Percentiles rank a stretch among this genome's conserved stretches.
Evolutionary conservation across 2,329 filamentous ascomycete species (phyloP).

Genomic region (Fusarium sp.): DNA sequence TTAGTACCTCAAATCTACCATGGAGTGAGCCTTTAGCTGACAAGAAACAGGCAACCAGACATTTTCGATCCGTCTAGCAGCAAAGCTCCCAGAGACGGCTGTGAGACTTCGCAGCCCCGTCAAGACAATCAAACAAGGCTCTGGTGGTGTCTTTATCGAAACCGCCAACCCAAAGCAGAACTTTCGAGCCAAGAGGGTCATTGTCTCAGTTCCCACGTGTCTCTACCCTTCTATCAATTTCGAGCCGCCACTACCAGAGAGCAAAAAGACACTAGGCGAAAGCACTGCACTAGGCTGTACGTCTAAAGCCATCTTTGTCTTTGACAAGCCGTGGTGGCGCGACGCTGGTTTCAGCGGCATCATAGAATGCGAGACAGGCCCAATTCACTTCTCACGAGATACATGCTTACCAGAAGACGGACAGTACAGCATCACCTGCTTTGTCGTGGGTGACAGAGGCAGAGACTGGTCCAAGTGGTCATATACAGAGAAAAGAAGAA

Average conservation of each 20-base stretch:
- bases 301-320: conserved; percentile 52
- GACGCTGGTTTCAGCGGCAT: conserved; percentile 52
- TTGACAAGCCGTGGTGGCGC: conserved; percentile 57
- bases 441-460: conserved; percentile 46
- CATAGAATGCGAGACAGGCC: conserved; percentile 47
- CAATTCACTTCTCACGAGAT: conserved; percentile 43
- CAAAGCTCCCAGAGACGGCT: conserved; percentile 15
- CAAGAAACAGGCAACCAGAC: conserved; percentile 19
- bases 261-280: conserved; percentile 41
- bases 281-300: conserved; percentile 48
- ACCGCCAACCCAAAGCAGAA: conserved; percentile 11
- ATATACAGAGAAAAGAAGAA: not conserved
- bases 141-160: conserved; percentile 15
- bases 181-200: conserved; percentile 35
- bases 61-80: conserved; percentile 21
- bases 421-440: conserved; percentile 44
- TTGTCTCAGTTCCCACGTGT: conserved; percentile 41
- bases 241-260: conserved; percentile 42
- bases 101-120: conserved; percentile 31
- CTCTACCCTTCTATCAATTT: conserved; percentile 37
- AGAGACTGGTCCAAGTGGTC: conserved; percentile 25
- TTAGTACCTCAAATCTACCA: not conserved
- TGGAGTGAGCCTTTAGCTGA: not conserved
- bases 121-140: conserved; percentile 22
- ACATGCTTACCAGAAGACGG: conserved; percentile 33